Conservation (phyloP, 1,284 basidiomycete species). For the Microbotryomycetes sp. region DNA sequence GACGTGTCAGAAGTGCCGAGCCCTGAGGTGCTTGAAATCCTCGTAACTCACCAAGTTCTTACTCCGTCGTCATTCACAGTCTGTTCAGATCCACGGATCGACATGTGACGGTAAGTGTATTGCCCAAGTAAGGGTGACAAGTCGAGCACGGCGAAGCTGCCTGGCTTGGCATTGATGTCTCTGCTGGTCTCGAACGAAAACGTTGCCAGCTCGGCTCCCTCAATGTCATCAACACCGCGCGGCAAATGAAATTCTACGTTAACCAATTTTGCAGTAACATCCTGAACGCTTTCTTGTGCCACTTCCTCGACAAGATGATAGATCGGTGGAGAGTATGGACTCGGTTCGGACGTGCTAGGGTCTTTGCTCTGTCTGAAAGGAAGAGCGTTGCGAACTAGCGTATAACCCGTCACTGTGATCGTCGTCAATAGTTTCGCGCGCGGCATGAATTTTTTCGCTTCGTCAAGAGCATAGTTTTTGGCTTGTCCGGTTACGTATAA, state of each 20-base stretch:
- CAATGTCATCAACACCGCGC: constrained; percentile 29
- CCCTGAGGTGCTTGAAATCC: neutral
- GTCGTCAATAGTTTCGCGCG: constrained; percentile 52
- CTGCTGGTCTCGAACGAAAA: constrained; percentile 49
- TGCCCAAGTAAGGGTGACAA: constrained; percentile 51
- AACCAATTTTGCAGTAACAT: constrained; percentile 7
- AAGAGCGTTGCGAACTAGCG: constrained; percentile 53
- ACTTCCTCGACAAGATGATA: constrained; percentile 52
- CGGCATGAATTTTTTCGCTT: constrained; percentile 54
- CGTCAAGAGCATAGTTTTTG: constrained; percentile 49
- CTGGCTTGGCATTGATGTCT: constrained; percentile 47
- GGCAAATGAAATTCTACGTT: constrained; percentile 1
- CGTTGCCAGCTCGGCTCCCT: constrained; percentile 51
- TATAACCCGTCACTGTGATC: constrained; percentile 51
- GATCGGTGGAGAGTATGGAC: constrained; percentile 57
- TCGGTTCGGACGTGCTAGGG: constrained; percentile 44
- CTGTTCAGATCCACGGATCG: constrained; percentile 45
- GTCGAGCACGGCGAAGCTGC: constrained; percentile 55
- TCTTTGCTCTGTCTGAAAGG: constrained; percentile 47
- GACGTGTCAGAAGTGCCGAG: neutral
- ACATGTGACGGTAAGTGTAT: constrained; percentile 52
- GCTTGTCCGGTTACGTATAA: constrained; percentile 59
- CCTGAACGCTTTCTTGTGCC: neutral
- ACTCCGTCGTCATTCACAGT: constrained; percentile 58
- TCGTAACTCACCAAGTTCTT: constrained; percentile 59